These are phyloP conservation scores for Circinella umbellata DNA, from an alignment of 371 early-diverging fungal genomes.

Conservation along the genomic window DNA sequence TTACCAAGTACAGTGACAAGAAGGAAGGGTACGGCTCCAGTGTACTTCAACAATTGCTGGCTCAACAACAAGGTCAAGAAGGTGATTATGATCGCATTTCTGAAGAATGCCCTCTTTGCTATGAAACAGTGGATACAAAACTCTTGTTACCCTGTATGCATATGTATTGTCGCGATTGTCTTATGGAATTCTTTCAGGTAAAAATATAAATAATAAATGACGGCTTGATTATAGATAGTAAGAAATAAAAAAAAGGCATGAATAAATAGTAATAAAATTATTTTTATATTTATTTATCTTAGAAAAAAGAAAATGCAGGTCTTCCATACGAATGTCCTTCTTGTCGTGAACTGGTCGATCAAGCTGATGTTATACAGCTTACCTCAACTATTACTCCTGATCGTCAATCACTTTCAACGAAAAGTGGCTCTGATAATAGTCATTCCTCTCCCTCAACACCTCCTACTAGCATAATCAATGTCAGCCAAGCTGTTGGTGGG, in stretches of 20 bases:
- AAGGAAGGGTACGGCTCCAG: constrained; percentile 19
- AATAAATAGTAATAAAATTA: background rate
- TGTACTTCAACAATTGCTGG: constrained; percentile 18
- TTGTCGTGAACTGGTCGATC: constrained; percentile 58
- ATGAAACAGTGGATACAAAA: constrained; percentile 56
- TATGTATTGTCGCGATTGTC: constrained; percentile 64
- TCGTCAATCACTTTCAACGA: too few species aligned
- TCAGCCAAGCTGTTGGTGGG: constrained; percentile 54
- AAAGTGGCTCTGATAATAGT: too few species aligned
- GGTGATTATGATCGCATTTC: background rate
- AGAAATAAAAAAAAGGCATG: background rate
- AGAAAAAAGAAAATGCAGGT: constrained; percentile 61
- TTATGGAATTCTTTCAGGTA: constrained; percentile 64
- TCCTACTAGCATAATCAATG: constrained; percentile 16
- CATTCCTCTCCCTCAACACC: too few species aligned
- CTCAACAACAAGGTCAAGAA: constrained; percentile 9
- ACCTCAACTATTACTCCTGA: constrained; percentile 12
- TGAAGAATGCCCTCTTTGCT: constrained; percentile 53
- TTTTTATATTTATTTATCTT: background rate
- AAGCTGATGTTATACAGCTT: constrained; percentile 58
- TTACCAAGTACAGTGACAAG: constrained; percentile 43
- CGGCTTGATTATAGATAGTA: too few species aligned
- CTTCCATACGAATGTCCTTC: constrained; percentile 65
- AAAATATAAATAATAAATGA: too few species aligned
- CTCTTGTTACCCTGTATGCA: constrained; percentile 72